Evolutionary conservation across 2,329 filamentous ascomycete species (phyloP).

Genomic region (Alternaria infectoria): DNA sequence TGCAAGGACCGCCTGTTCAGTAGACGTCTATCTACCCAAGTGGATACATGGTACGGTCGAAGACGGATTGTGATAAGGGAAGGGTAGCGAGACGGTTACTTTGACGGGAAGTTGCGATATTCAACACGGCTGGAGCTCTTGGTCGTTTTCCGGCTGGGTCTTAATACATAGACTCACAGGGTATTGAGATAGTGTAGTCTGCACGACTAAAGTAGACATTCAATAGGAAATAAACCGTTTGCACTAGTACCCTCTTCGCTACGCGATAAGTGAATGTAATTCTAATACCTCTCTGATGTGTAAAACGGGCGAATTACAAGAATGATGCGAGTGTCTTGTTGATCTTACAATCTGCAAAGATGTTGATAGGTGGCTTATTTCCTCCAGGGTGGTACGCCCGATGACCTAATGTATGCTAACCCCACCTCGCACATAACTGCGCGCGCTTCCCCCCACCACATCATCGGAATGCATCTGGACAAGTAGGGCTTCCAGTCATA

Average conservation of each 20-base stretch:
- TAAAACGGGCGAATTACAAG: rapidly evolving
- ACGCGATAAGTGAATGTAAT: neutral
- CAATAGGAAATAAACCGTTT: too few species aligned
- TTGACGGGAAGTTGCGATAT: too few species aligned
- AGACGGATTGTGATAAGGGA: neutral
- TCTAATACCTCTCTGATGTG: neutral
- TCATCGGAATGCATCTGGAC: neutral
- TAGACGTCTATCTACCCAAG: neutral
- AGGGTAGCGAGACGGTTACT: too few species aligned
- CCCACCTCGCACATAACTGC: neutral
- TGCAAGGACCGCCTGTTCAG: neutral
- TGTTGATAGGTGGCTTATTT: neutral
- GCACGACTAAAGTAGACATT: too few species aligned
- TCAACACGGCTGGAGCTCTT: too few species aligned
- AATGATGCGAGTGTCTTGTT: neutral
- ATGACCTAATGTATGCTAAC: neutral
- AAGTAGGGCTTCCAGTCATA: neutral
- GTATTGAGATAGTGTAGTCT: too few species aligned
- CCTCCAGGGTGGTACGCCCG: neutral
- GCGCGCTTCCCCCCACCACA: neutral
- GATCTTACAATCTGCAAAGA: neutral
- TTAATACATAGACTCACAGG: too few species aligned
- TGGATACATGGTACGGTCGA: neutral
- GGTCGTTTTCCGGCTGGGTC: too few species aligned
- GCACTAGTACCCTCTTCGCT: neutral